Evolutionary conservation across 306 rosid species (phyloP), one percentile per base, ranked within the genome.

Genomic region (Ceratonia siliqua): DNA sequence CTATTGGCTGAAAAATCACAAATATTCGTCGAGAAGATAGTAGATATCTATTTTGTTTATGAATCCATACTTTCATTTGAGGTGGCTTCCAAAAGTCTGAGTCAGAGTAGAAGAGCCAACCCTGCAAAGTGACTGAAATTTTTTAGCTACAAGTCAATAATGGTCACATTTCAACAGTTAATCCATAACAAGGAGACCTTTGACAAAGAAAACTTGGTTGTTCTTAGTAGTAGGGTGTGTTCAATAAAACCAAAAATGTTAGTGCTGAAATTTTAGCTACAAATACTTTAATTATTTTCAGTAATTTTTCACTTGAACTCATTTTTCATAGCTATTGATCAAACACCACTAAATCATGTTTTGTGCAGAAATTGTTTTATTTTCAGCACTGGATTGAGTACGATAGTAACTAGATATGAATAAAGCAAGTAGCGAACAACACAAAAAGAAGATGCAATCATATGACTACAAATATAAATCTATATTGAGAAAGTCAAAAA

Each of bases 41-140:
- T 49, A 35, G 70, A 43, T 20, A 67, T 82, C 2, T 56, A 6
- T n/a, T 11, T 25, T 17, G 68, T 79, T 24, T 65, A 18, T 70
- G 45, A 17, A 36, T 48, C 5, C 92, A 38, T 86, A 93, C 98
- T 83, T 87, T 70, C 96, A 91, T 91, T 82, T 94, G 98, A 79
- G 90, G 91, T 12, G 98, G 96, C 85, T 94, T 89, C 98, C 98
- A 94, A 64, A 91, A 94, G 33, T 85, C 66, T 32, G 96, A 87
- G 83, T 81, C 97, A 3, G 97, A 82, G 77, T 85, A 94, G 88
- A 94, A 94, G 75, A 94, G 98, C 98, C 98, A 94, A 59, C 98
- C 98, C 98, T 91, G 89, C 71, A 76, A 70, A 79, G 53, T 68
- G 8, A 63, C 45, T 66, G 8, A 30, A 68, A 72, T 36, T 27